phyloP scores from a whole-genome alignment of 2,329 filamentous ascomycete species.

The Aspergillus awamori region DNA sequence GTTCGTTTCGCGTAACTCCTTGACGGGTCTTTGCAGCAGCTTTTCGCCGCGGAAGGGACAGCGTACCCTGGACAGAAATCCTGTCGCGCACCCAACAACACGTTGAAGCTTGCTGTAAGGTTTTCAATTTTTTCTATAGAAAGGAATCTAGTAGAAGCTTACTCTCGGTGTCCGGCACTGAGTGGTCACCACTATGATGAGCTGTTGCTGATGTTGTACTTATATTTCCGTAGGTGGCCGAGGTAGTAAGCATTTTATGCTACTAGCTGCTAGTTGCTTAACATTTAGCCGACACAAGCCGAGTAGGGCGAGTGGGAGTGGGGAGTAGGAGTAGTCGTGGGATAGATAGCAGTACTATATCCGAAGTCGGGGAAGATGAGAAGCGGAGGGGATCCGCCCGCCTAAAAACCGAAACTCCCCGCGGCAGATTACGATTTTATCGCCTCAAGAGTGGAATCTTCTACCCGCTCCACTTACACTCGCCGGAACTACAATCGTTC shows the following conservation, averaged over 20 bases:
- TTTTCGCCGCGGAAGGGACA: background rate
- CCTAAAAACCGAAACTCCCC: background rate
- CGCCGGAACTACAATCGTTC: too few species aligned
- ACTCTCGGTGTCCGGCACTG: background rate
- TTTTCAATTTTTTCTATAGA: background rate
- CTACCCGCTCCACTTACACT: conserved; percentile 7
- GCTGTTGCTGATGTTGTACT: background rate
- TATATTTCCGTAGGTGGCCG: background rate
- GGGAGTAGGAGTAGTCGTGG: background rate
- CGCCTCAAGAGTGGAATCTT: conserved; percentile 2
- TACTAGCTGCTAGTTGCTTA: too few species aligned
- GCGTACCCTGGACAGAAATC: background rate
- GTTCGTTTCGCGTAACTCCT: background rate
- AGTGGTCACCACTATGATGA: background rate
- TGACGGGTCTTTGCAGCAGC: background rate
- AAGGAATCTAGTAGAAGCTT: background rate
- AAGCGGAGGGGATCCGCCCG: background rate
- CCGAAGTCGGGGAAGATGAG: conserved; percentile 5
- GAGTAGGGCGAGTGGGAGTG: too few species aligned
- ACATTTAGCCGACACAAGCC: too few species aligned
- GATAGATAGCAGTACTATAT: background rate
- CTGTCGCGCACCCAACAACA: background rate
- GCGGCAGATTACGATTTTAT: background rate
- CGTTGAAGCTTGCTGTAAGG: background rate
- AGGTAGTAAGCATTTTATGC: background rate